Evolutionary conservation across 2,329 filamentous ascomycete genomes (phyloP).

Genomic region (Calonectria leucothoes): DNA sequence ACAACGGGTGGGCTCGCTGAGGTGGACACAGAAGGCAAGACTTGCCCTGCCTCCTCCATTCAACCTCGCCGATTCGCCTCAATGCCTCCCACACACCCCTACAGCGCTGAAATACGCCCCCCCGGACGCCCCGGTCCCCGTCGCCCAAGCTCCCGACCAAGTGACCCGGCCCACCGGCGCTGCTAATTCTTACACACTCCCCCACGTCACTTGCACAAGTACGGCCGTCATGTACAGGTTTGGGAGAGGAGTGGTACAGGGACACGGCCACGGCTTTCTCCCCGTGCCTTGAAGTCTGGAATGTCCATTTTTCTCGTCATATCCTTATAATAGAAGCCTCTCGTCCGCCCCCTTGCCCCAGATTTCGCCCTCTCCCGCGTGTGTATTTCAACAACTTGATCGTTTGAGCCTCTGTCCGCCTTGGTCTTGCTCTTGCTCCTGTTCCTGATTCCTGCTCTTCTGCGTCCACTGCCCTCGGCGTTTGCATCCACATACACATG

Average conservation of each 20-base stretch:
- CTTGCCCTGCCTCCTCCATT: conserved; percentile 18
- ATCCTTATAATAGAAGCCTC: conserved; percentile 42
- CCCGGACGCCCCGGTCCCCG: conserved; percentile 7
- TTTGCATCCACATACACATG: conserved; percentile 13
- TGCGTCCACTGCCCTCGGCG: not conserved
- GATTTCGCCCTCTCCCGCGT: not conserved
- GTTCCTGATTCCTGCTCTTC: conserved; percentile 18
- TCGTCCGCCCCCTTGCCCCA: conserved; percentile 25
- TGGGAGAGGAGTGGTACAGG: not conserved
- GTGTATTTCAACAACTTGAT: not conserved
- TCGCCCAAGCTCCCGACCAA: conserved; percentile 12
- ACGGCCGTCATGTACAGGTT: conserved; percentile 8
- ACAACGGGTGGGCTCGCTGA: not conserved
- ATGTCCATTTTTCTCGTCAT: conserved; percentile 38
- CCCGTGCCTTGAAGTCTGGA: conserved; percentile 41
- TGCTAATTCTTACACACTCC: conserved; percentile 25
- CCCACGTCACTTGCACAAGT: conserved; percentile 27
- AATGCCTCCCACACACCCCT: conserved; percentile 1
- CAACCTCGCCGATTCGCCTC: conserved; percentile 12
- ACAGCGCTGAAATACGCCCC: not conserved
- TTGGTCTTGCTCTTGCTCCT: conserved; percentile 21
- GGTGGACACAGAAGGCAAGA: conserved; percentile 16
- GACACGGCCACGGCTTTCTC: conserved; percentile 40
- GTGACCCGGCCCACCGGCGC: conserved; percentile 28
- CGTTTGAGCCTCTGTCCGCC: not conserved